Evolutionary conservation across 2,329 filamentous ascomycete species (phyloP), one percentile per base, ranked within the genome.

Genomic region (Aureobasidium sp.): DNA sequence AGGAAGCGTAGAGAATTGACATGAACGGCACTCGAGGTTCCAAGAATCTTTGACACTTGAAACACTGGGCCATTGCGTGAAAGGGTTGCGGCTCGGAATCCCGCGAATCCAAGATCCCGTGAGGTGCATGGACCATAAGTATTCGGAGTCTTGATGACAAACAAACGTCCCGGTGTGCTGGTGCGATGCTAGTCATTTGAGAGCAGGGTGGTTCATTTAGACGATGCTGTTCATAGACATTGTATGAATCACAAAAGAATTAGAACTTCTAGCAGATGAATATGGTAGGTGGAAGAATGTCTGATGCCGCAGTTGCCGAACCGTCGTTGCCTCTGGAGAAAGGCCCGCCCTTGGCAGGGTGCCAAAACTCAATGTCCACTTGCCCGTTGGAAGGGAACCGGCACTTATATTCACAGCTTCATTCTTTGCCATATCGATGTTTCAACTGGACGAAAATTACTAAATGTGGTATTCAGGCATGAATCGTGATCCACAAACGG

Each of bases 311-410:
- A 10, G 44, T 35, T 35, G 44, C 21, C 22, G 32, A n/a, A n/a
- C n/a, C n/a, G n/a, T n/a, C n/a, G n/a, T n/a, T n/a, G n/a, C n/a
- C n/a, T n/a, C n/a, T n/a, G n/a, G n/a, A n/a, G n/a, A n/a, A n/a
- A n/a, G n/a, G n/a, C n/a, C n/a, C n/a, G n/a, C n/a, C n/a, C 44
- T 48, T 37, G 44, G 44, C 30, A 48, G 22, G 44, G 44, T 4
- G 8, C 6, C 32, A 24, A 24, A 48, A 25, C 30, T 35, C 29
- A 45, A 45, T 24, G 25, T n/a, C 30, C 21, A 17, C 1, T 3
- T 10, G 4, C 32, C 30, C n/a, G n/a, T n/a, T n/a, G n/a, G n/a
- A n/a, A 27, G 30, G 16, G 19, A 12, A n/a, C 10, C 30, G 44
- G 30, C 30, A 27, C 14, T 48, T 25, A n/a, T n/a, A n/a, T n/a